phyloP scores from a whole-genome alignment of 257 asterid genomes.

The Capsicum rhomboideum region DNA sequence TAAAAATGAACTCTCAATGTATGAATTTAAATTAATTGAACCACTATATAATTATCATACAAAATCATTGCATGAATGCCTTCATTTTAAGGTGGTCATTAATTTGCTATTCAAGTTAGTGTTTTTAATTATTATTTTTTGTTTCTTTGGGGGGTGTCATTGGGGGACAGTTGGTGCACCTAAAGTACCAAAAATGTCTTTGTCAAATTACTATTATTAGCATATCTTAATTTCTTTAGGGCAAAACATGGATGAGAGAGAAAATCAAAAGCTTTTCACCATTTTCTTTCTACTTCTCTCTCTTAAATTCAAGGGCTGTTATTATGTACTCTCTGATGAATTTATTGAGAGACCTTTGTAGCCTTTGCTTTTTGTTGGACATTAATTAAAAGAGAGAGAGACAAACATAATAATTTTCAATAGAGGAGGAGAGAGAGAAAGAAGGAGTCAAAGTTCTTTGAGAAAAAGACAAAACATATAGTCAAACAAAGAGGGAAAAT shows the following conservation, averaged over 20 bases:
- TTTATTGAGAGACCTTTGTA: slow-evolving; percentile 12
- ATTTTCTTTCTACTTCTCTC: not conserved
- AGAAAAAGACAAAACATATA: slow-evolving; percentile 3
- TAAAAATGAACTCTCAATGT: no score
- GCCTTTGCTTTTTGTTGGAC: slow-evolving; percentile 10
- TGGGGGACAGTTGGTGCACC: slow-evolving; percentile 36
- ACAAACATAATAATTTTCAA: not conserved
- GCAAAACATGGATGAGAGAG: not conserved
- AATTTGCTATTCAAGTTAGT: not conserved
- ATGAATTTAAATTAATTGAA: no score
- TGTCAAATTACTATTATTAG: slow-evolving; percentile 1
- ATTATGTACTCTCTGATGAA: slow-evolving; percentile 1
- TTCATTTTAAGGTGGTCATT: no score
- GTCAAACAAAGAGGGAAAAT: not conserved
- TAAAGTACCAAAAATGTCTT: slow-evolving; percentile 18
- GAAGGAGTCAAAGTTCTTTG: slow-evolving; percentile 4
- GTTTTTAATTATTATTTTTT: no score
- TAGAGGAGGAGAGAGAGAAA: not conserved
- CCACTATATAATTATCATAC: no score
- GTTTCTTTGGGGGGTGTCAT: not conserved
- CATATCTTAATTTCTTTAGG: not conserved
- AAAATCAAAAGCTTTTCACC: not conserved
- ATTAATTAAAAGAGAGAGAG: not conserved
- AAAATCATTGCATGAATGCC: no score
- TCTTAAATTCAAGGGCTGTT: not conserved